Percentiles rank a stretch among this genome's conserved stretches.
These are phyloP conservation scores for Boletus pseudopeckii DNA, from an alignment of 768 basidiomycete genomes.

Conservation along the genomic window DNA sequence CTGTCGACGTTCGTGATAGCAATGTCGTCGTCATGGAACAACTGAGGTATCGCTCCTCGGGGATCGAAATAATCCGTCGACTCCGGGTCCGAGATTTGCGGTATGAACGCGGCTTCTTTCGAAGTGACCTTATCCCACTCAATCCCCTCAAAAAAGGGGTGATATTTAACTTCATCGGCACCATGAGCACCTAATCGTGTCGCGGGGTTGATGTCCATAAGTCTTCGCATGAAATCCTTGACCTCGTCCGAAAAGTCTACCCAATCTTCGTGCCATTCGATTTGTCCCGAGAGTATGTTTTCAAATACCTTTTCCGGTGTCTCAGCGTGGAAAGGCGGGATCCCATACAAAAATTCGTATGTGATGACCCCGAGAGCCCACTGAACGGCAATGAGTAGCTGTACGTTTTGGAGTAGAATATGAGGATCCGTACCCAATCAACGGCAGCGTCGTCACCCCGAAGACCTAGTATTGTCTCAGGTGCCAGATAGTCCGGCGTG, in stretches of 20 bases:
- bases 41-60: slow-evolving; percentile 84
- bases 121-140: slow-evolving; percentile 92
- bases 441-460: slow-evolving; percentile 93
- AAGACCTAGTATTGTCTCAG: slow-evolving; percentile 91
- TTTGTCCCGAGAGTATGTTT: slow-evolving; percentile 90
- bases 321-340: slow-evolving; percentile 97
- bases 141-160: slow-evolving; percentile 86
- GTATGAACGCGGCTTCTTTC: slow-evolving; percentile 91
- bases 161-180: slow-evolving; percentile 88
- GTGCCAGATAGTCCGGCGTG: slow-evolving; percentile 96
- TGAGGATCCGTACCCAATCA: slow-evolving; percentile 76
- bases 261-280: slow-evolving; percentile 97
- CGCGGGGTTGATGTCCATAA: slow-evolving; percentile 78
- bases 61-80: slow-evolving; percentile 99
- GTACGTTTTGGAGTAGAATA: slow-evolving; percentile 3
- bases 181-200: slow-evolving; percentile 82
- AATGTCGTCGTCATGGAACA: slow-evolving; percentile 88
- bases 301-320: slow-evolving; percentile 97
- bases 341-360: slow-evolving; percentile 96
- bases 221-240: slow-evolving; percentile 82
- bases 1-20: slow-evolving; percentile 53
- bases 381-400: slow-evolving; percentile 41
- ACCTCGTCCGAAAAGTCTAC: slow-evolving; percentile 83
- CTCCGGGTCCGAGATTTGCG: slow-evolving; percentile 91
- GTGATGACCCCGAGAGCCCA: slow-evolving; percentile 99